Conservation (phyloP, 2,329 filamentous ascomycete genomes). For the Colletotrichum spaethianum region DNA sequence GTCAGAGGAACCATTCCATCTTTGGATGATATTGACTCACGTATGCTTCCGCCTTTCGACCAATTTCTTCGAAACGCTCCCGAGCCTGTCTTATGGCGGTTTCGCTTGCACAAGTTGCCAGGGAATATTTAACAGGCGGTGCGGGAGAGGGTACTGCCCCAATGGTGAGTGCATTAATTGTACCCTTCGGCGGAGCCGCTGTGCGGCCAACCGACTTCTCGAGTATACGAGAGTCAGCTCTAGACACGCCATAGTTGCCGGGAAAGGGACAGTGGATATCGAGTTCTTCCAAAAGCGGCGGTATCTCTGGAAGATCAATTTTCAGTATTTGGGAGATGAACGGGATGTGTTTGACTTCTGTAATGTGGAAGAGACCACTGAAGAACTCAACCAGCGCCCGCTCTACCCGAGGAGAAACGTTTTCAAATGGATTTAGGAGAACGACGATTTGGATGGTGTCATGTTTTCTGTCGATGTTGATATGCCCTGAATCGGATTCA, state of each 20-base stretch:
- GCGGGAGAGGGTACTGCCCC: no score
- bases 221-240: no score
- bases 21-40: not conserved
- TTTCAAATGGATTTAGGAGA: not conserved
- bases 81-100: not conserved
- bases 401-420: not conserved
- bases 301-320: not conserved
- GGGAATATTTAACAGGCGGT: no score
- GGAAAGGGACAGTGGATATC: not conserved
- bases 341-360: not conserved
- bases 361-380: no score
- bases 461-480: not conserved
- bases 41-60: not conserved
- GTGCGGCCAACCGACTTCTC: no score
- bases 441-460: no score
- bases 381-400: no score
- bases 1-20: not conserved
- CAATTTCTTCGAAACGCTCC: not conserved
- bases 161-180: no score
- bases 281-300: not conserved
- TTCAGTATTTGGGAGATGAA: not conserved
- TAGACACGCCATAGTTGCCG: not conserved
- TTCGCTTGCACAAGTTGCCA: not conserved
- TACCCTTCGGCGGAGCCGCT: no score
- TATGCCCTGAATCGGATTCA: not conserved